These are phyloP conservation scores for Aspergillus versicolor DNA, from an alignment of 2,329 filamentous ascomycete species.

Conservation along the genomic window DNA sequence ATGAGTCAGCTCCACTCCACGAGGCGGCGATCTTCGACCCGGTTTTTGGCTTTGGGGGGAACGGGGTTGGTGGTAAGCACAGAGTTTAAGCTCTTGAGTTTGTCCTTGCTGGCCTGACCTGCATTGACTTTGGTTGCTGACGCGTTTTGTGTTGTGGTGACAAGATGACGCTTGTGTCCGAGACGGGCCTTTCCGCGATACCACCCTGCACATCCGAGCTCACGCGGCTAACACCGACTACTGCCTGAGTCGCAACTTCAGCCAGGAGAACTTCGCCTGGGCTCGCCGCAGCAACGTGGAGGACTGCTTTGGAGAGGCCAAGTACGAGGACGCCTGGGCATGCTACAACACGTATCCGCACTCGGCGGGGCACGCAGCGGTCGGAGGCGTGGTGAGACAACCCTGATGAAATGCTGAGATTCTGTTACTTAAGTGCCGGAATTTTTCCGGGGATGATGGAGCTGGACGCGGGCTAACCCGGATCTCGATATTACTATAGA, in stretches of 20 bases:
- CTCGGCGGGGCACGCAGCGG: conserved; percentile 1
- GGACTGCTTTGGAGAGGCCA: neutral
- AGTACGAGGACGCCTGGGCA: conserved; percentile 3
- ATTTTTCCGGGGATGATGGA: neutral
- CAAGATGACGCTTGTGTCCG: neutral
- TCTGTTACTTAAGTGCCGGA: no score
- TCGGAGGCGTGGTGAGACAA: conserved; percentile 6
- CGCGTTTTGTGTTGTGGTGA: neutral
- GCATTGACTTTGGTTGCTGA: neutral
- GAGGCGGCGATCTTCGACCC: conserved; percentile 1
- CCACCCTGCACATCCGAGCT: neutral
- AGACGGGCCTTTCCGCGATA: conserved; percentile 1
- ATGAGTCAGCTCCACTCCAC: neutral
- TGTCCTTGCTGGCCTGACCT: neutral
- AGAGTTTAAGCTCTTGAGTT: neutral
- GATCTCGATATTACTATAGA: neutral
- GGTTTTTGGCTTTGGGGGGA: conserved; percentile 4
- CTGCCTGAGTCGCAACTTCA: neutral
- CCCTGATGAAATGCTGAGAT: no score
- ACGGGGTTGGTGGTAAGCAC: conserved; percentile 1
- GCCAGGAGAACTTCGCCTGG: conserved; percentile 2
- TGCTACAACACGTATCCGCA: conserved; percentile 8
- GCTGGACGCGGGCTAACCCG: neutral
- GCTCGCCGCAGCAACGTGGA: neutral
- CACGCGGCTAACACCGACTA: neutral